phyloP scores from a whole-genome alignment of 306 rosid species.

The Glycine latifolia region DNA sequence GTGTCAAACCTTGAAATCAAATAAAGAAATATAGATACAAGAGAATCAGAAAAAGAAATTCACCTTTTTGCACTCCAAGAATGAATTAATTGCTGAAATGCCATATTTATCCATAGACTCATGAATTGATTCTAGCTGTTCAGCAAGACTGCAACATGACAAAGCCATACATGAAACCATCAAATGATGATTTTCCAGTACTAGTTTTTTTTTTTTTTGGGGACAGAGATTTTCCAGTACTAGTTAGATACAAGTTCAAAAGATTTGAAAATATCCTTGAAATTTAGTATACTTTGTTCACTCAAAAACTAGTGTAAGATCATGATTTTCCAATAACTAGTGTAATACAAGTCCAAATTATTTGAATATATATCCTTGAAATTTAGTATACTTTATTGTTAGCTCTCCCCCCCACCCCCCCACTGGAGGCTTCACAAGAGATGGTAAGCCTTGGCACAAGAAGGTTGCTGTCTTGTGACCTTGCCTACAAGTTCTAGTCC shows the following conservation, averaged over 20 bases:
- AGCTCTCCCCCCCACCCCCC: no score
- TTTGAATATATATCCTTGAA: conserved; percentile 34
- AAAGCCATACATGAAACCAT: conserved; percentile 39
- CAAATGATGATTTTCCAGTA: background rate
- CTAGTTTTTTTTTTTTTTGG: no score
- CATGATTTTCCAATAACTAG: conserved; percentile 30
- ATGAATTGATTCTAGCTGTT: conserved; percentile 85
- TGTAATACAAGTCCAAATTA: conserved; percentile 34
- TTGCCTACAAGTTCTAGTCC: background rate
- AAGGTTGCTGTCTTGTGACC: no score
- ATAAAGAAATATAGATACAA: conserved; percentile 36
- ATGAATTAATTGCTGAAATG: conserved; percentile 63
- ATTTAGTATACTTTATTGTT: background rate
- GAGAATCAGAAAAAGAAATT: conserved; percentile 31
- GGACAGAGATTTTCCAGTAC: background rate
- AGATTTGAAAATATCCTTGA: conserved; percentile 39
- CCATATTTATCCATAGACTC: conserved; percentile 74
- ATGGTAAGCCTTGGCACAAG: background rate
- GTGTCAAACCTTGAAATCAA: conserved; percentile 27
- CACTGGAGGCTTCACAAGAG: no score
- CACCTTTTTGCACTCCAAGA: conserved; percentile 91
- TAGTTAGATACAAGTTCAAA: conserved; percentile 30
- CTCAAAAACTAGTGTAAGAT: conserved; percentile 28
- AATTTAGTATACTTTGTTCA: conserved; percentile 25
- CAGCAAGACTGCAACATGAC: conserved; percentile 79